Evolutionary conservation across 306 rosid genomes (phyloP), one percentile per base, ranked within the genome.

Genomic region (Gleditsia sinensis): DNA sequence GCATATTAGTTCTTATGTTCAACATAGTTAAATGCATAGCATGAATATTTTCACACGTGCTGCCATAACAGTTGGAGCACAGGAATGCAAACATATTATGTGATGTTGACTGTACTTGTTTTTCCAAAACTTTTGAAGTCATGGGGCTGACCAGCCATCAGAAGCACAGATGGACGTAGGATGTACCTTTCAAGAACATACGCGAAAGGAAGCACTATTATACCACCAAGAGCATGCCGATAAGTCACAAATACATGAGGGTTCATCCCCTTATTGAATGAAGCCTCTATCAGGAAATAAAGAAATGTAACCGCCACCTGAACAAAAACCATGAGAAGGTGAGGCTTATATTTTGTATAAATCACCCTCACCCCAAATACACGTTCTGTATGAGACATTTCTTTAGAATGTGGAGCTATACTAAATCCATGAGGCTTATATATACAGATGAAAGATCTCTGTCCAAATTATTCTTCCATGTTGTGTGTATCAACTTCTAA

Each of bases 191-290:
- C 84, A 72, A 80, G 83, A 81, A 81, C 54, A 76, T 60, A 84
- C 28, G 91, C 88, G 40, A 82, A 84, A 69, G 91, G 88, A 48
- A 84, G 33, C 60, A 81, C 53, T 27, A 76, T 54, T 6, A 76
- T 16, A 42, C 85, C 80, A 16, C 80, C 88, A 46, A 84, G 24
- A 51, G 60, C 67, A 42, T 86, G 82, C 13, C 82, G 55, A 54
- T 81, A 86, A 24, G 86, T 86, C 67, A 83, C 80, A 34, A 83
- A 83, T 33, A 78, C 86, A 81, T 78, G 84, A 72, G 80, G 79
- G 33, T 81, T 67, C 88, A 84, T 76, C 49, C 87, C 87, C n/a
- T 79, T 72, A 45, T 36, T 64, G 59, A 87, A 70, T 46, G 82
- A 74, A 71, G 74, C 82, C 19, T 77, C 82, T 6, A 72, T n/a